Evolutionary conservation across 83 land plant genomes (phyloP).

Genomic region (Picea mariana): DNA sequence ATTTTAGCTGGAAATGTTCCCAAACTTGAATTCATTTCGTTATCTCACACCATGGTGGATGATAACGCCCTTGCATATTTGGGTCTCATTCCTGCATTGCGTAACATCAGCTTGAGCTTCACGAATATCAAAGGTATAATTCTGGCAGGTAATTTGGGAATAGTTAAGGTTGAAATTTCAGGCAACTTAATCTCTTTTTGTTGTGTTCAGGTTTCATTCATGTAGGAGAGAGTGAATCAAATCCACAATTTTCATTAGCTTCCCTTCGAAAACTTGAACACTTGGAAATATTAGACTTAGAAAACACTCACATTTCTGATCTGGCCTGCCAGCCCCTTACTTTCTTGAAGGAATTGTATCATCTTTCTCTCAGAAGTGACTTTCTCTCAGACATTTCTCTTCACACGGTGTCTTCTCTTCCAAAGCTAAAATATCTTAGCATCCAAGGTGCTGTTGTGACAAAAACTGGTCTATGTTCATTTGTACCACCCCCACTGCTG

Average conservation of each 20-base stretch:
- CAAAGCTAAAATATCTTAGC: conserved; percentile 52
- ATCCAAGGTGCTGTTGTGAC: conserved; percentile 73
- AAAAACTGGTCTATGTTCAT: conserved; percentile 50
- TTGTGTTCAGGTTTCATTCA: conserved; percentile 42
- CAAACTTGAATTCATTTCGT: conserved; percentile 58
- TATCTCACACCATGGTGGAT: conserved; percentile 71
- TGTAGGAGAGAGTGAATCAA: conserved; percentile 11
- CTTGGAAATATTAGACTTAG: conserved; percentile 68
- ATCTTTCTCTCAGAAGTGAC: conserved; percentile 56
- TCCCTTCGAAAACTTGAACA: conserved; percentile 44
- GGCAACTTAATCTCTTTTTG: not conserved
- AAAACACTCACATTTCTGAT: conserved; percentile 59
- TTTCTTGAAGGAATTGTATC: conserved; percentile 38
- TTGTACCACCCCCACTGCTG: conserved; percentile 59
- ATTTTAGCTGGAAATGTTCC: conserved; percentile 67
- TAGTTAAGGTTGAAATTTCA: not conserved
- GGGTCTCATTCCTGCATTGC: conserved; percentile 56
- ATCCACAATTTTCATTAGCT: conserved; percentile 31
- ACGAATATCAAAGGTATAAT: conserved; percentile 78
- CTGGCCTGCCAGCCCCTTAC: conserved; percentile 37
- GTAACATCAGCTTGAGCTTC: conserved; percentile 52
- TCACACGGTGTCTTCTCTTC: conserved; percentile 41
- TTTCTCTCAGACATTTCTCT: conserved; percentile 73
- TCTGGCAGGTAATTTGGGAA: not conserved
- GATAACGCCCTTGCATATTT: conserved; percentile 64